These are phyloP conservation scores for Aspergillus unguis DNA, from an alignment of 2,329 filamentous ascomycete genomes.

Conservation along the genomic window DNA sequence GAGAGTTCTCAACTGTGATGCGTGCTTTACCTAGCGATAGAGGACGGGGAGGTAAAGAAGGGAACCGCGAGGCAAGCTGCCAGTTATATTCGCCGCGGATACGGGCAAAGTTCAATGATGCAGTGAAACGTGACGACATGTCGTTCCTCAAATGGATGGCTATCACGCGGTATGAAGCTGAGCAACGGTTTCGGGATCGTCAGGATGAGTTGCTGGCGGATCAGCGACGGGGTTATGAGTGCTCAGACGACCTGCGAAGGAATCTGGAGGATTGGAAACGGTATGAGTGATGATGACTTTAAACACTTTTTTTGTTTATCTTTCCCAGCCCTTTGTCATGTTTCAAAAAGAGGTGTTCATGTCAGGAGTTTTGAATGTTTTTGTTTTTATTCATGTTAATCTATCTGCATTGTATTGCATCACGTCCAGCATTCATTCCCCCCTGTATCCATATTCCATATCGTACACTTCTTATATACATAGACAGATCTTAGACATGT, in stretches of 20 bases:
- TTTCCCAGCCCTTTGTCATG: not conserved
- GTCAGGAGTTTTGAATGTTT: not conserved
- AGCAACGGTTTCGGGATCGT: slow-evolving; percentile 57
- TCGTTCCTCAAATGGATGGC: slow-evolving; percentile 62
- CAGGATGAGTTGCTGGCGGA: slow-evolving; percentile 55
- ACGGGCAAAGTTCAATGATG: slow-evolving; percentile 67
- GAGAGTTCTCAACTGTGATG: slow-evolving; percentile 62
- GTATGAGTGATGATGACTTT: slow-evolving; percentile 44
- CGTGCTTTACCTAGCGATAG: slow-evolving; percentile 55
- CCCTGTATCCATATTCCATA: slow-evolving; percentile 2
- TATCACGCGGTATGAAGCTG: slow-evolving; percentile 55
- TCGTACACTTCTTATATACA: slow-evolving; percentile 12
- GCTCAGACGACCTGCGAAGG: slow-evolving; percentile 46
- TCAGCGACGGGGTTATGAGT: slow-evolving; percentile 57
- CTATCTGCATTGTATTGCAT: slow-evolving; percentile 6
- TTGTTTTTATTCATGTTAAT: slow-evolving; percentile 1
- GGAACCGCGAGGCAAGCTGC: slow-evolving; percentile 53
- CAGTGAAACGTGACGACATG: slow-evolving; percentile 65
- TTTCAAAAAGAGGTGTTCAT: not conserved
- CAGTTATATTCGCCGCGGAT: slow-evolving; percentile 80
- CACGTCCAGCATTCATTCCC: not conserved
- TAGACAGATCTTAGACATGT: slow-evolving; percentile 3
- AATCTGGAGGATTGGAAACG: slow-evolving; percentile 52
- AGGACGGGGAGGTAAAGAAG: slow-evolving; percentile 11
- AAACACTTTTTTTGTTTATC: not conserved